Evolutionary conservation across 2,329 filamentous ascomycete species (phyloP), one percentile per base, ranked within the genome.

Genomic region (Colletotrichum sp.): DNA sequence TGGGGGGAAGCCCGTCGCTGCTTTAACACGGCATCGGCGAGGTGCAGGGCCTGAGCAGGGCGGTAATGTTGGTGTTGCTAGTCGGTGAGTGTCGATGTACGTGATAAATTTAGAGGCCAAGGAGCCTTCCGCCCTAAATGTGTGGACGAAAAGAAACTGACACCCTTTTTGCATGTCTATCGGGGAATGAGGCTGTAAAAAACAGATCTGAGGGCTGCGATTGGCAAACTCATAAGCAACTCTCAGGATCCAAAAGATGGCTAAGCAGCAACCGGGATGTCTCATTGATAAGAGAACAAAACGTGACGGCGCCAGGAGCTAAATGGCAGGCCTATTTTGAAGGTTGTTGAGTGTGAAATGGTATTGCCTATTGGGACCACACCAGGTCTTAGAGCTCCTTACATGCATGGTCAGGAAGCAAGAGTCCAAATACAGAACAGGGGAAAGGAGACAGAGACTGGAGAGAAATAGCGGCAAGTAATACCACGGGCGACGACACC

Each of bases 121-220:
- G 75, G 72, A 77, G 75, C 71, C 66, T 76, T 52, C 58, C 71
- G 10, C 75, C 77, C 76, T 78, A 34, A 73, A 73, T 75, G 26
- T 67, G 21, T 77, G 62, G 21, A 26, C 8, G n/a, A 26, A 10
- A 28, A 32, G 24, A 56, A 52, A 62, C 21, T 26, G 56, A 34
- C 65, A 43, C 65, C 70, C 70, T 56, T 7, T 55, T 69, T 21
- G 48, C 13, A 58, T 24, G 21, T 58, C 16, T 48, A 6, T 1
- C 2, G 43, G 43, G 6, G 4, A 52, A 5, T 21, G 10, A 52
- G 43, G 43, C n/a, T 52, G 43, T 3, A 52, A 6, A 13, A 13
- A 21, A 21, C 43, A 21, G 10, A 21, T 8, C 7, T 4, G 4
- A 52, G n/a, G 1, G 15, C 3, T 48, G 0, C 10, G 9, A 21